Percentiles rank a stretch among this genome's conserved stretches.
These are phyloP conservation scores for Dictyophora rubrovolvata DNA, from an alignment of 768 basidiomycete species.

Conservation along the genomic window DNA sequence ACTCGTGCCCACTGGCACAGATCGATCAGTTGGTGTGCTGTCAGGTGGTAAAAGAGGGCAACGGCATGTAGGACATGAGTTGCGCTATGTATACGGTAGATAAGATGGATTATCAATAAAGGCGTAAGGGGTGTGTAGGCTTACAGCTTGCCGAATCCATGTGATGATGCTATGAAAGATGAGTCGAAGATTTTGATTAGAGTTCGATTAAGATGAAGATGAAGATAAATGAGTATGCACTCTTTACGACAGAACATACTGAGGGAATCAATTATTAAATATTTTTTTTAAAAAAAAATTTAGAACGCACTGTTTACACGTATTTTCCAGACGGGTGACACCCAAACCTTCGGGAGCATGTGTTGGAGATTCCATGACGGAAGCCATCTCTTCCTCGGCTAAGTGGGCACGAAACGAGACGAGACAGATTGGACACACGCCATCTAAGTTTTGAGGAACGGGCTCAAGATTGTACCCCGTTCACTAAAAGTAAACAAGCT, in stretches of 20 bases:
- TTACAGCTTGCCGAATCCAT: slow-evolving; percentile 10
- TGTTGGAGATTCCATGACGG: slow-evolving; percentile 71
- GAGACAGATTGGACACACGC: slow-evolving; percentile 67
- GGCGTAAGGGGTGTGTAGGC: not conserved
- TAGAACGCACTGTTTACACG: slow-evolving; percentile 33
- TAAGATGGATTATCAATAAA: slow-evolving; percentile 9
- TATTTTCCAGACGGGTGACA: slow-evolving; percentile 54
- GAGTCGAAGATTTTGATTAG: slow-evolving; percentile 32
- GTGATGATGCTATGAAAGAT: slow-evolving; percentile 9
- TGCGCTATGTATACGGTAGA: slow-evolving; percentile 31
- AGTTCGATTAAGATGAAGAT: slow-evolving; percentile 10
- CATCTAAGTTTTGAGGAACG: slow-evolving; percentile 33
- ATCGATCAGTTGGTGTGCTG: too few species aligned
- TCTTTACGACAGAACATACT: slow-evolving; percentile 69
- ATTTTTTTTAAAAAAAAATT: slow-evolving; percentile 3
- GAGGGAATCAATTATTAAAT: not conserved
- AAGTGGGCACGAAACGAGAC: slow-evolving; percentile 57
- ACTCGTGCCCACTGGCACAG: too few species aligned
- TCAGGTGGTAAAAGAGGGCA: slow-evolving; percentile 26
- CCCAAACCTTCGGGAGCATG: slow-evolving; percentile 60
- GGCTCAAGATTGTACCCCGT: slow-evolving; percentile 26
- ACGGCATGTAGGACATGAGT: slow-evolving; percentile 61
- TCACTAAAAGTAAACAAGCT: slow-evolving; percentile 31
- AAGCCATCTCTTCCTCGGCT: slow-evolving; percentile 64
- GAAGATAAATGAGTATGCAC: slow-evolving; percentile 25